Conservation (phyloP, 108 stramenopile species). For the Cylindrotheca closterium region DNA sequence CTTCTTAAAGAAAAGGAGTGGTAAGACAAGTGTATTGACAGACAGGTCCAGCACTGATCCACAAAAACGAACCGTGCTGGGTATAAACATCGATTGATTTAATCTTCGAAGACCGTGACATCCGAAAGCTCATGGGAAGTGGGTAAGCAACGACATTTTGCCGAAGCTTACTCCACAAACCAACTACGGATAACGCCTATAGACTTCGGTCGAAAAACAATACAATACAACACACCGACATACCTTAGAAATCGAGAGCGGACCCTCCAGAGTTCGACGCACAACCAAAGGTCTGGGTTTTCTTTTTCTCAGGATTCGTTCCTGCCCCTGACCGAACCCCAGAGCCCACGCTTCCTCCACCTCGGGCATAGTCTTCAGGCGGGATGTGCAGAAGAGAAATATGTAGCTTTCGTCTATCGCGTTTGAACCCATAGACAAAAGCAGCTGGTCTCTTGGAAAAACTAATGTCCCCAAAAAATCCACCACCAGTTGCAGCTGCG, state of each 20-base stretch:
- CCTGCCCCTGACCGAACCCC: conserved; percentile 55
- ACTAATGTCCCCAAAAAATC: conserved; percentile 64
- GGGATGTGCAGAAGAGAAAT: conserved; percentile 80
- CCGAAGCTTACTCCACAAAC: conserved; percentile 10
- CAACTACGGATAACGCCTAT: conserved; percentile 58
- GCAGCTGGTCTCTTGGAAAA: conserved; percentile 60
- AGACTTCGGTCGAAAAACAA: conserved; percentile 34
- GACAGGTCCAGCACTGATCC: conserved; percentile 67
- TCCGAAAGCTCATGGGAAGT: conserved; percentile 50
- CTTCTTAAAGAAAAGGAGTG: too few relatives aligned
- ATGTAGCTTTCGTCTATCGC: conserved; percentile 82
- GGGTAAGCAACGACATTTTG: conserved; percentile 42
- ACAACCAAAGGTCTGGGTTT: conserved; percentile 21
- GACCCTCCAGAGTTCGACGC: conserved; percentile 27
- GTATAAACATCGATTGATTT: conserved; percentile 55
- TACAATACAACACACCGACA: not conserved
- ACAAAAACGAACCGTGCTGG: conserved; percentile 33
- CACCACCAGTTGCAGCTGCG: conserved; percentile 40
- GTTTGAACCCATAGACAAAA: conserved; percentile 70
- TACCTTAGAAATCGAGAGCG: conserved; percentile 44
- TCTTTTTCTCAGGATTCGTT: not conserved
- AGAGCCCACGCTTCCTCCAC: conserved; percentile 41
- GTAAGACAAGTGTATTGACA: conserved; percentile 51
- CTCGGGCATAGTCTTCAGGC: conserved; percentile 65
- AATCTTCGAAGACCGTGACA: conserved; percentile 75